Evolutionary conservation across 2,329 filamentous ascomycete genomes (phyloP).

Genomic region (Sclerotinia trifoliorum): DNA sequence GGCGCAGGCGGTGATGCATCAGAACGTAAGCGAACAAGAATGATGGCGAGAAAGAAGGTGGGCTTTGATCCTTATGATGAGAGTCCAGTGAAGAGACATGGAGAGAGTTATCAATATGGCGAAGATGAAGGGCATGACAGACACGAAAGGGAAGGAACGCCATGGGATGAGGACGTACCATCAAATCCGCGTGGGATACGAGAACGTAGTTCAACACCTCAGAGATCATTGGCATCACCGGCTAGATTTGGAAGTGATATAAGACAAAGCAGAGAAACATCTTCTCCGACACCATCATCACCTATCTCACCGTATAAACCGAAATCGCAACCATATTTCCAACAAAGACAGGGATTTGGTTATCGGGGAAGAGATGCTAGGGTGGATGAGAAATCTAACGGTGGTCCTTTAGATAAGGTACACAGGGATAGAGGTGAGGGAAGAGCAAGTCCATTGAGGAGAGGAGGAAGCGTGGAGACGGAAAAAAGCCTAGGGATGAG

Average conservation of each 20-base stretch:
- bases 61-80: constrained; percentile 74
- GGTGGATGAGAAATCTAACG: not conserved
- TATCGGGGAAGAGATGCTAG: not conserved
- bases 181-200: constrained; percentile 5
- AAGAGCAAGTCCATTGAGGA: constrained; percentile 17
- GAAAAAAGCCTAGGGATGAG: not conserved
- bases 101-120: constrained; percentile 60
- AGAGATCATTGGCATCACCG: not conserved
- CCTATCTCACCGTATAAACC: constrained; percentile 12
- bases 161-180: constrained; percentile 25
- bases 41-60: constrained; percentile 59
- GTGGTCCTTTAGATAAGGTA: constrained; percentile 4
- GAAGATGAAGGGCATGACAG: constrained; percentile 32
- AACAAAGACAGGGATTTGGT: not conserved
- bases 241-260: not conserved
- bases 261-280: not conserved
- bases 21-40: constrained; percentile 57
- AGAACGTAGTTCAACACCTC: constrained; percentile 15
- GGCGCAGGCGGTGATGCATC: constrained; percentile 63
- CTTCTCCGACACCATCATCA: constrained; percentile 3
- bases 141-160: constrained; percentile 29
- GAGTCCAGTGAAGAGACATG: constrained; percentile 59
- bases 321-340: not conserved
- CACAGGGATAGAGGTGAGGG: not conserved
- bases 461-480: constrained; percentile 5